phyloP scores from a whole-genome alignment of 2,329 filamentous ascomycete species.

The Claviceps humidiphila region DNA sequence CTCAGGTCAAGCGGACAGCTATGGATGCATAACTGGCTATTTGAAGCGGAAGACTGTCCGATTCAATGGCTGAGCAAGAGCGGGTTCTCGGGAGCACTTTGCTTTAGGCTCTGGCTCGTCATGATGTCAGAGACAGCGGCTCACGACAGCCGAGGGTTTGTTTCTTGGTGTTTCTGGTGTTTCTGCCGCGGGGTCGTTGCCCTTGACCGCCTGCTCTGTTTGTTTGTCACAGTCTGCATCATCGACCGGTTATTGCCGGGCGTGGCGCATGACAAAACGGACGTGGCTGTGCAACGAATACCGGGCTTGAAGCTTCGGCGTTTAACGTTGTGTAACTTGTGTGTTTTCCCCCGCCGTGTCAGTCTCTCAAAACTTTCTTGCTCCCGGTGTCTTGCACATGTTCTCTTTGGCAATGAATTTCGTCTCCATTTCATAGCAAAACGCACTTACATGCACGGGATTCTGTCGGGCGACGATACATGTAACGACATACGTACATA shows the following conservation, averaged over 20 bases:
- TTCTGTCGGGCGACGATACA: neutral
- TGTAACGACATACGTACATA: neutral
- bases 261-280: too few relatives aligned
- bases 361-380: too few relatives aligned
- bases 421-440: too few relatives aligned
- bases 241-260: too few relatives aligned
- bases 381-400: too few relatives aligned
- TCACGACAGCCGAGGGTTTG: neutral
- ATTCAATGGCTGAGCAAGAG: neutral
- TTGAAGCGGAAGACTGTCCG: too few relatives aligned
- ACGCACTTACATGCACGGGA: too few relatives aligned
- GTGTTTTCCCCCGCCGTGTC: too few relatives aligned
- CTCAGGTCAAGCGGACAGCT: neutral
- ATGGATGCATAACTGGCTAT: neutral
- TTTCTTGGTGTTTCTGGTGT: neutral
- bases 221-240: neutral
- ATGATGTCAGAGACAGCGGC: neutral
- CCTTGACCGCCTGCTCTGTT: conserved; percentile 5
- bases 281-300: too few relatives aligned
- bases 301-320: too few relatives aligned
- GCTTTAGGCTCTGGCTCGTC: neutral
- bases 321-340: too few relatives aligned
- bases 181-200: neutral
- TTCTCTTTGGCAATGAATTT: too few relatives aligned
- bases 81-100: neutral